A percentile compares a stretch with the other conserved stretches of the same genome.
phyloP scores from a whole-genome alignment of 129 eudicot species.

The Pittosporum tobira region DNA sequence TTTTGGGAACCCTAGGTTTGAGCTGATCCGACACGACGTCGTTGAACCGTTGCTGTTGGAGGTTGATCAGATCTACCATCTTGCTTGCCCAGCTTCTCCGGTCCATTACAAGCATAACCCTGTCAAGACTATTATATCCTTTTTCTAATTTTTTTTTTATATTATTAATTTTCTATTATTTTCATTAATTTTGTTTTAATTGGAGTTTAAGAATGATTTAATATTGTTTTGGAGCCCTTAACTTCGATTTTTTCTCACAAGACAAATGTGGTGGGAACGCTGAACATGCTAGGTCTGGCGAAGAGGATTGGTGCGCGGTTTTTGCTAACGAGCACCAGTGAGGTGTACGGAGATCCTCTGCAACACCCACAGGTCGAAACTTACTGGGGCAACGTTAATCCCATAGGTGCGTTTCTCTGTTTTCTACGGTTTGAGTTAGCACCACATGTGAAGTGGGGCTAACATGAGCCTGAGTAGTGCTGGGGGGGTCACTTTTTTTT shows the following conservation, averaged over 20 bases:
- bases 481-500: no score
- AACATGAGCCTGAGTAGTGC: no score
- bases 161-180: not conserved
- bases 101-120: conserved; percentile 11
- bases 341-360: conserved; percentile 27
- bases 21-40: conserved; percentile 15
- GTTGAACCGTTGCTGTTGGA: conserved; percentile 8
- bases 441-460: no score
- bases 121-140: conserved; percentile 14
- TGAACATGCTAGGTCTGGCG: conserved; percentile 26
- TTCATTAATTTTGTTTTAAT: not conserved
- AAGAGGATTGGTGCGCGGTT: conserved; percentile 26
- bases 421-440: no score
- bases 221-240: not conserved
- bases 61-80: conserved; percentile 14
- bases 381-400: conserved; percentile 31
- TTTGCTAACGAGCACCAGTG: conserved; percentile 27
- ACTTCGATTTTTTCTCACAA: not conserved
- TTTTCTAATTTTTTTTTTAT: not conserved
- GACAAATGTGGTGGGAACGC: conserved; percentile 30
- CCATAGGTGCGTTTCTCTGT: conserved; percentile 1
- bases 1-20: conserved; percentile 18
- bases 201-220: not conserved
- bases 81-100: conserved; percentile 13
- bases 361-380: conserved; percentile 28